Conservation (phyloP, 805 yeast species). For the Diddensiella santjacobensis region DNA sequence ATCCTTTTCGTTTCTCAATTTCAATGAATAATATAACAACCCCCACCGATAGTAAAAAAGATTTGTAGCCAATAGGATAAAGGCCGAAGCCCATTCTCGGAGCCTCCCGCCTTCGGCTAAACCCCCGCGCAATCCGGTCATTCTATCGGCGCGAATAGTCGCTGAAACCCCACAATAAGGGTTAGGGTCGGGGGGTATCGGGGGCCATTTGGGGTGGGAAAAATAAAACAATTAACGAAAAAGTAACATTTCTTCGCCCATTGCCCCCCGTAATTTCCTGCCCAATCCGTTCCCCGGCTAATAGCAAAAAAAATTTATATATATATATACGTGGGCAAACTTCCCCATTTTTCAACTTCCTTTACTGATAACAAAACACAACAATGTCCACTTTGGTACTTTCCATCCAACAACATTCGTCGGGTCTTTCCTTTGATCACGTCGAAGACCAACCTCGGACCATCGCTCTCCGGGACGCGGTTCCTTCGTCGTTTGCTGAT, state of each 20-base stretch:
- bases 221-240: neutral
- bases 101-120: neutral
- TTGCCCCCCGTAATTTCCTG: too few species aligned
- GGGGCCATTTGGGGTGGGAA: neutral
- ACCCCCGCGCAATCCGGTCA: neutral
- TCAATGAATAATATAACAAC: too few species aligned
- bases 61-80: neutral
- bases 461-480: constrained; percentile 1
- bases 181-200: neutral
- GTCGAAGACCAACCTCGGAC: neutral
- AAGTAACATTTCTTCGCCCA: neutral
- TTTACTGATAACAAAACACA: neutral
- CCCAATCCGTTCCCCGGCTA: too few species aligned
- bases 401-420: neutral
- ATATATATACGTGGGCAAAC: neutral
- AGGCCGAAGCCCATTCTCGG: too few species aligned
- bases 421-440: neutral
- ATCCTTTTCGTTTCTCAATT: too few species aligned
- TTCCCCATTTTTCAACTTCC: neutral
- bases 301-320: too few species aligned
- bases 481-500: constrained; percentile 37
- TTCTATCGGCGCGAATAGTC: neutral
- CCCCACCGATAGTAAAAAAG: neutral
- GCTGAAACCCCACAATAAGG: neutral
- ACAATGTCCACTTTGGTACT: neutral